These are phyloP conservation scores for Malus hybrid DNA, from an alignment of 331 rosid genomes.

Conservation along the genomic window DNA sequence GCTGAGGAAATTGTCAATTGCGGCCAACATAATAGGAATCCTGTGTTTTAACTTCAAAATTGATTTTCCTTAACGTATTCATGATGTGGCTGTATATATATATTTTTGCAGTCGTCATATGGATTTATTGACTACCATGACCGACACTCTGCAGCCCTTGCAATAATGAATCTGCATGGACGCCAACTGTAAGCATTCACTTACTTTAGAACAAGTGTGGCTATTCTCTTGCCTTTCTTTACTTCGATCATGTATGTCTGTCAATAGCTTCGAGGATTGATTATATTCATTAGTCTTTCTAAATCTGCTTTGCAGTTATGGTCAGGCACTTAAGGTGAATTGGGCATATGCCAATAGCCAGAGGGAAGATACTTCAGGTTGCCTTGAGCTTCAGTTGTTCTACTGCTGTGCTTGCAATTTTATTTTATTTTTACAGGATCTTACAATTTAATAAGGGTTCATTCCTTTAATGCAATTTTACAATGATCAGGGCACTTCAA, in stretches of 20 bases:
- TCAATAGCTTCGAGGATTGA: too few relatives aligned
- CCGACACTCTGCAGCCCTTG: slow-evolving; percentile 60
- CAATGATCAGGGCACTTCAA: slow-evolving; percentile 59
- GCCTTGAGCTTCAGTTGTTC: slow-evolving; percentile 7
- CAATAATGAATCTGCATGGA: slow-evolving; percentile 72
- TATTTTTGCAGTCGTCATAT: slow-evolving; percentile 58
- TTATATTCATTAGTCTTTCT: not conserved
- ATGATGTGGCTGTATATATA: not conserved
- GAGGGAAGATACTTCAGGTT: slow-evolving; percentile 90
- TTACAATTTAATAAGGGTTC: slow-evolving; percentile 2
- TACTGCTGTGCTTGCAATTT: not conserved
- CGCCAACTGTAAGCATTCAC: slow-evolving; percentile 59
- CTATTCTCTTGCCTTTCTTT: not conserved
- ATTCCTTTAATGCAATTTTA: slow-evolving; percentile 1
- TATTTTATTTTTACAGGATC: too few relatives aligned
- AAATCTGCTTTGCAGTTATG: slow-evolving; percentile 45
- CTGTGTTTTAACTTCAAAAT: not conserved
- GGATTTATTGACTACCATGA: slow-evolving; percentile 82
- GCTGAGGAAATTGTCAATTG: not conserved
- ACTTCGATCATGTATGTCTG: not conserved
- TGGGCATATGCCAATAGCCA: slow-evolving; percentile 94
- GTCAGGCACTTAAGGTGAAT: slow-evolving; percentile 77
- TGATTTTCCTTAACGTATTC: not conserved
- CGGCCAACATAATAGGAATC: not conserved
- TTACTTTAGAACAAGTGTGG: not conserved